Evolutionary conservation across 2,329 filamentous ascomycete species (phyloP).

Genomic region (Cryphonectria nitschkei): DNA sequence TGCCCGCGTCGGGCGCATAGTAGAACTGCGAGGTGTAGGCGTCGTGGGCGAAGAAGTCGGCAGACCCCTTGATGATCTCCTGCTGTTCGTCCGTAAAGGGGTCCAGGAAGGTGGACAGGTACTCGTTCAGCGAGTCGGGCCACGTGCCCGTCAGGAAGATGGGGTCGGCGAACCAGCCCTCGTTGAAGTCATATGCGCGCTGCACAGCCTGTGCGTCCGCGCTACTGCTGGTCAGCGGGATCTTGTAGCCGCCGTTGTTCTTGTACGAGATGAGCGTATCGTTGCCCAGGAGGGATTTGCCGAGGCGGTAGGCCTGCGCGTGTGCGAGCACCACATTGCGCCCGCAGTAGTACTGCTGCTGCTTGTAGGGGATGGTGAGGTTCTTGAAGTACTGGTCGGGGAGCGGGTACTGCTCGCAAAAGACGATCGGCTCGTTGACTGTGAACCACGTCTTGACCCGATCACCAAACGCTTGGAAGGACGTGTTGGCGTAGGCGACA

Average conservation of each 20-base stretch:
- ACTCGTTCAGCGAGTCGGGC: slow-evolving; percentile 21
- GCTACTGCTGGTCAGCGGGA: slow-evolving; percentile 19
- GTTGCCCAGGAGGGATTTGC: slow-evolving; percentile 18
- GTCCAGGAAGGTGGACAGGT: slow-evolving; percentile 25
- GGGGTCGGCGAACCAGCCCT: slow-evolving; percentile 26
- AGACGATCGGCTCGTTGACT: slow-evolving; percentile 25
- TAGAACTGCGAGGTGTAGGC: slow-evolving; percentile 25
- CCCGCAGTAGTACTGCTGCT: slow-evolving; percentile 25
- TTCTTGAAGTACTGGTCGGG: slow-evolving; percentile 26
- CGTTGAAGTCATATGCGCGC: slow-evolving; percentile 26
- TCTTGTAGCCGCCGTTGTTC: slow-evolving; percentile 27
- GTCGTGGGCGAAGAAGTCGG: slow-evolving; percentile 23
- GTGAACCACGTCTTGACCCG: slow-evolving; percentile 25
- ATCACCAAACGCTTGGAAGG: slow-evolving; percentile 20
- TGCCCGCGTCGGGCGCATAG: slow-evolving; percentile 20
- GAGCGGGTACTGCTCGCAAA: slow-evolving; percentile 20
- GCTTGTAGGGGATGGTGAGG: slow-evolving; percentile 22
- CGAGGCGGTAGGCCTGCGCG: slow-evolving; percentile 22
- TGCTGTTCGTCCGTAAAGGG: slow-evolving; percentile 21
- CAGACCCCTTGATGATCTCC: slow-evolving; percentile 11
- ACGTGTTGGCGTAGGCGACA: slow-evolving; percentile 22
- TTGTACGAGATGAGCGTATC: slow-evolving; percentile 25
- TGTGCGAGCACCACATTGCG: slow-evolving; percentile 25
- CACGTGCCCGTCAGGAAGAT: slow-evolving; percentile 25
- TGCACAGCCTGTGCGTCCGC: slow-evolving; percentile 23